A percentile compares a stretch with the other conserved stretches of the same genome.
Evolutionary conservation across 306 rosid species (phyloP).

Genomic region (Rosa rugosa): DNA sequence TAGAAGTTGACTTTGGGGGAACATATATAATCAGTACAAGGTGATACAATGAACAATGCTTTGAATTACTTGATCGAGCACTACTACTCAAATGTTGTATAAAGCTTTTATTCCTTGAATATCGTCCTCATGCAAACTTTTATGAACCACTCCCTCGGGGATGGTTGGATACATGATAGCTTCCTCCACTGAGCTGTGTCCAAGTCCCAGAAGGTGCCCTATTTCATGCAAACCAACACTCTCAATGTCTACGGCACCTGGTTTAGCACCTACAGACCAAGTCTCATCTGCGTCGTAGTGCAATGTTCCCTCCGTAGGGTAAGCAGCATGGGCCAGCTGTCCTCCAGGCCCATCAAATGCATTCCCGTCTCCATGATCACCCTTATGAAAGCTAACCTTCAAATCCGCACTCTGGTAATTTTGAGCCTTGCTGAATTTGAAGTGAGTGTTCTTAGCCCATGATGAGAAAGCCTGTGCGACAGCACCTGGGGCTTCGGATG

Average conservation of each 20-base stretch:
- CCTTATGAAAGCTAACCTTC: no score
- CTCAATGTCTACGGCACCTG: conserved; percentile 18
- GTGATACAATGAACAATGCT: no score
- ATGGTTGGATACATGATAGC: conserved; percentile 26
- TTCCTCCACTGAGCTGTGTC: conserved; percentile 24
- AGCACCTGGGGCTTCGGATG: no score
- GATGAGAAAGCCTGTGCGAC: no score
- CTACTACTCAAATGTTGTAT: not conserved
- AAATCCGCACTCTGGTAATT: no score
- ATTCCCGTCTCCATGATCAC: no score
- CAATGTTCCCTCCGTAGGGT: conserved; percentile 32
- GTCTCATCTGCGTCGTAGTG: conserved; percentile 34
- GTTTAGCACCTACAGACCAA: conserved; percentile 18
- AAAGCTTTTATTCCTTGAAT: not conserved
- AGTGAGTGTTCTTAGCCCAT: no score
- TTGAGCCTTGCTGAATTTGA: no score
- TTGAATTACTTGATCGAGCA: no score
- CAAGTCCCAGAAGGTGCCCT: conserved; percentile 37
- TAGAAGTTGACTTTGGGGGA: no score
- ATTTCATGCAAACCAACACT: conserved; percentile 41
- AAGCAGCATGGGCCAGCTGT: conserved; percentile 27
- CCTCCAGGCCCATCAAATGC: no score
- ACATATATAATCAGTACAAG: no score
- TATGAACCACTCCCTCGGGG: not conserved
- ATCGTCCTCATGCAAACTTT: not conserved